These are phyloP conservation scores for Oryza rufipogon DNA, from an alignment of 176 grass and related monocot genomes.

Conservation along the genomic window DNA sequence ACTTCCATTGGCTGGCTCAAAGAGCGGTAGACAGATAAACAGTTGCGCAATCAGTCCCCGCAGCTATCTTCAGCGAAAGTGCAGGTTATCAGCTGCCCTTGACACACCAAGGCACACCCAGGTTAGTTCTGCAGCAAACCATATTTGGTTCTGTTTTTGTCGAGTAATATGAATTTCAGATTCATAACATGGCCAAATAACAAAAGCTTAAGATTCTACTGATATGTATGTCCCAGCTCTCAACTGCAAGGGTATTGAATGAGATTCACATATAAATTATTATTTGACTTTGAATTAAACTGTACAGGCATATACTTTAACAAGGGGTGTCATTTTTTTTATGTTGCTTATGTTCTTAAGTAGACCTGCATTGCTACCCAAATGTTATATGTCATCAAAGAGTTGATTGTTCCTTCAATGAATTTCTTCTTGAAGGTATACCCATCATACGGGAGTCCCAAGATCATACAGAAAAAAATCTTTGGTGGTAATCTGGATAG, in stretches of 20 bases:
- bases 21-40: constrained; percentile 57
- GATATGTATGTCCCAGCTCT: constrained; percentile 5
- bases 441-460: constrained; percentile 64
- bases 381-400: constrained; percentile 14
- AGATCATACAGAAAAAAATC: constrained; percentile 39
- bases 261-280: constrained; percentile 16
- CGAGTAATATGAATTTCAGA: constrained; percentile 14
- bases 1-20: constrained; percentile 50
- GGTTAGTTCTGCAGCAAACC: constrained; percentile 54
- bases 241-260: background rate
- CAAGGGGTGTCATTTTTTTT: constrained; percentile 1
- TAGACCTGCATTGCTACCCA: constrained; percentile 9
- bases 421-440: constrained; percentile 66
- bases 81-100: constrained; percentile 51
- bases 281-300: background rate
- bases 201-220: constrained; percentile 26
- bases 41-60: constrained; percentile 74
- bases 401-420: constrained; percentile 25
- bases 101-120: constrained; percentile 71
- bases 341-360: background rate
- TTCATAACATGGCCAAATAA: constrained; percentile 10
- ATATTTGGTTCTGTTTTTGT: background rate
- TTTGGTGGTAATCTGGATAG: constrained; percentile 56
- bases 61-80: constrained; percentile 62
- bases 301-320: background rate